Evolutionary conservation across 2,329 filamentous ascomycete genomes (phyloP).

Genomic region (Talaromyces sp.): DNA sequence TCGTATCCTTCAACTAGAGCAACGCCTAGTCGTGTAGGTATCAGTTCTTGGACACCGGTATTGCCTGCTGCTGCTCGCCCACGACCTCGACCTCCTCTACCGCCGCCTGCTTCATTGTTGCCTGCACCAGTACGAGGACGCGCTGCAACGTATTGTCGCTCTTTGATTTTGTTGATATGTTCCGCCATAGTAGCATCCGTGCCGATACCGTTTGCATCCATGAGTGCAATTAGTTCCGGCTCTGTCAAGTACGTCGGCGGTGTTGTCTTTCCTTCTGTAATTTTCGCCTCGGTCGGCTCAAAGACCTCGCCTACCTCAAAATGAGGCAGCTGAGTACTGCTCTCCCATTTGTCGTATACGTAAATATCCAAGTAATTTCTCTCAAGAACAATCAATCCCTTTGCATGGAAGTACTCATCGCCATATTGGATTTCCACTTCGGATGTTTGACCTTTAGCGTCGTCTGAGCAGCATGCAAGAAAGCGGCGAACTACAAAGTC

Average conservation of each 20-base stretch:
- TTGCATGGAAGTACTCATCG: conserved; percentile 72
- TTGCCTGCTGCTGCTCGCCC: conserved; percentile 3
- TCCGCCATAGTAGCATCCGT: conserved; percentile 99
- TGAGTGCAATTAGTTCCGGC: conserved; percentile 88
- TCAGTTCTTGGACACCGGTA: conserved; percentile 67
- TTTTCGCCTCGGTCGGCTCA: conserved; percentile 79
- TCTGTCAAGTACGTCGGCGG: conserved; percentile 86
- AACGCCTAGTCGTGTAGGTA: conserved; percentile 85
- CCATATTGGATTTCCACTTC: conserved; percentile 83
- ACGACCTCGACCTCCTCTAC: conserved; percentile 26
- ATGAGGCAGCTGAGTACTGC: conserved; percentile 71
- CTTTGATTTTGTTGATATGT: conserved; percentile 93
- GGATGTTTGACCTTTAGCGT: conserved; percentile 80
- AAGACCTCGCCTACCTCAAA: conserved; percentile 78
- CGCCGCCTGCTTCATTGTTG: neutral
- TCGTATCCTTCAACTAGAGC: conserved; percentile 93
- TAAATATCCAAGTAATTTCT: conserved; percentile 95
- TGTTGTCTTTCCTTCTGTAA: conserved; percentile 84
- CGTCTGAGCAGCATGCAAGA: conserved; percentile 90
- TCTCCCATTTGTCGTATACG: conserved; percentile 93
- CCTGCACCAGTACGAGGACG: conserved; percentile 32
- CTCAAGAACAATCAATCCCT: conserved; percentile 77
- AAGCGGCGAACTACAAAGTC: conserved; percentile 91
- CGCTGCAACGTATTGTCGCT: conserved; percentile 76
- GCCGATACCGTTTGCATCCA: conserved; percentile 98